These are phyloP conservation scores for Fomitopsis pinicola DNA, from an alignment of 1,284 basidiomycete species.

Conservation along the genomic window DNA sequence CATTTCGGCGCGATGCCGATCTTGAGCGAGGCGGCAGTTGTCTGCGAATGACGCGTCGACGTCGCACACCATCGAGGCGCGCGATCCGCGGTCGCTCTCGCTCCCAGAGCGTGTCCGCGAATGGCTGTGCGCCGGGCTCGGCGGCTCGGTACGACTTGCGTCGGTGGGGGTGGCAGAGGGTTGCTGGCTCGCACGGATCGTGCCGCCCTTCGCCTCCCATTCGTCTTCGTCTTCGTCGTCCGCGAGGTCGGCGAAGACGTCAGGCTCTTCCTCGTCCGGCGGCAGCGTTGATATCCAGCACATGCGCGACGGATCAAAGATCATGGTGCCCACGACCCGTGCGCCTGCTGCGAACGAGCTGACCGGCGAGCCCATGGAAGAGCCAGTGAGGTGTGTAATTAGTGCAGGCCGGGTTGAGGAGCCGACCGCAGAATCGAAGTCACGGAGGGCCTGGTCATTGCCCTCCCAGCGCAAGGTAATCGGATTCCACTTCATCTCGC, in stretches of 20 bases:
- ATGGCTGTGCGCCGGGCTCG: constrained; percentile 63
- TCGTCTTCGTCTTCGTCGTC: constrained; percentile 80
- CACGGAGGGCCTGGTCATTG: constrained; percentile 85
- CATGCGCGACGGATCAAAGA: constrained; percentile 92
- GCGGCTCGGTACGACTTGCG: constrained; percentile 22
- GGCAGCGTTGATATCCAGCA: constrained; percentile 86
- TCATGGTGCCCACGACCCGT: constrained; percentile 93
- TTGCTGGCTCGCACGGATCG: constrained; percentile 67
- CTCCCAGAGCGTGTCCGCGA: constrained; percentile 65
- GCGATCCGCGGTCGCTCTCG: constrained; percentile 70
- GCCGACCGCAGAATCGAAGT: constrained; percentile 81
- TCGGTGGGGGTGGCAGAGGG: constrained; percentile 15
- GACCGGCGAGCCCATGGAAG: constrained; percentile 74
- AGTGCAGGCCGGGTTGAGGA: constrained; percentile 91
- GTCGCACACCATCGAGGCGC: constrained; percentile 69
- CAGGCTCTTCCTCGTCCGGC: constrained; percentile 89
- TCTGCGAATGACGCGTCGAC: constrained; percentile 70
- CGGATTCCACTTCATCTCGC: constrained; percentile 98
- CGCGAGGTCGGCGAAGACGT: constrained; percentile 86
- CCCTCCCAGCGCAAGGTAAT: constrained; percentile 90
- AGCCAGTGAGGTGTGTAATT: constrained; percentile 86
- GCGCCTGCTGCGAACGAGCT: constrained; percentile 74
- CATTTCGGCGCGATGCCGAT: constrained; percentile 78
- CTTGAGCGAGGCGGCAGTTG: constrained; percentile 72
- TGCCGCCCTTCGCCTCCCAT: constrained; percentile 70